phyloP scores from a whole-genome alignment of 1,284 basidiomycete genomes.

The Cryptococcus sp. region DNA sequence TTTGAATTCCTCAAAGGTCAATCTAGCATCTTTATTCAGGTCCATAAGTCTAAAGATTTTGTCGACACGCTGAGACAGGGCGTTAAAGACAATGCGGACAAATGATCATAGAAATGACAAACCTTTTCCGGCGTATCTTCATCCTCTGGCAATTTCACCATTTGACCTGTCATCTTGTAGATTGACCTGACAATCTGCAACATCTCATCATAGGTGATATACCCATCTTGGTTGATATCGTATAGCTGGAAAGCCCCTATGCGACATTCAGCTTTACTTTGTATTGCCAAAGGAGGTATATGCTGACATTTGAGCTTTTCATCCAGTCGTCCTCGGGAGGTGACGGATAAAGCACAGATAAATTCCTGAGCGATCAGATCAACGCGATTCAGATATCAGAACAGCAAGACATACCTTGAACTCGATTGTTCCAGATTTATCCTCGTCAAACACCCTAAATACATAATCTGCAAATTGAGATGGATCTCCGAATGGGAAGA shows the following conservation, averaged over 20 bases:
- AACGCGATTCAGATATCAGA: neutral
- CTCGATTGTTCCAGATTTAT: constrained; percentile 93
- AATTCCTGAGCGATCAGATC: constrained; percentile 61
- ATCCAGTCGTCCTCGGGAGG: constrained; percentile 86
- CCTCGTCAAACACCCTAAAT: constrained; percentile 95
- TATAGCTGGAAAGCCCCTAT: constrained; percentile 99
- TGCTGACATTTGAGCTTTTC: constrained; percentile 95
- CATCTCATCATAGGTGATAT: constrained; percentile 98
- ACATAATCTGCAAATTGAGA: constrained; percentile 97
- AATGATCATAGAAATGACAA: constrained; percentile 16
- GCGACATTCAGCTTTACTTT: neutral
- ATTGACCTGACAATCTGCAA: constrained; percentile 91
- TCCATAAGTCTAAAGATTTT: constrained; percentile 96
- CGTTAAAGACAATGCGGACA: neutral
- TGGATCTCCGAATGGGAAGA: constrained; percentile 99
- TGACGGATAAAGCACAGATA: constrained; percentile 94
- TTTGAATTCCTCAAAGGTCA: constrained; percentile 93
- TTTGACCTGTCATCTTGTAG: constrained; percentile 99
- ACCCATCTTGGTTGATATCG: constrained; percentile 96
- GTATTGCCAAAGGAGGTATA: constrained; percentile 3
- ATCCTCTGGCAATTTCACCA: constrained; percentile 95
- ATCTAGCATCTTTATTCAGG: constrained; percentile 76
- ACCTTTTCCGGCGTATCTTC: constrained; percentile 99
- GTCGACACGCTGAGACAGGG: constrained; percentile 72
- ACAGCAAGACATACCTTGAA: constrained; percentile 57